Evolutionary conservation across 257 asterid genomes (phyloP), one percentile per base, ranked within the genome.

Genomic region (Penstemon davidsonii): DNA sequence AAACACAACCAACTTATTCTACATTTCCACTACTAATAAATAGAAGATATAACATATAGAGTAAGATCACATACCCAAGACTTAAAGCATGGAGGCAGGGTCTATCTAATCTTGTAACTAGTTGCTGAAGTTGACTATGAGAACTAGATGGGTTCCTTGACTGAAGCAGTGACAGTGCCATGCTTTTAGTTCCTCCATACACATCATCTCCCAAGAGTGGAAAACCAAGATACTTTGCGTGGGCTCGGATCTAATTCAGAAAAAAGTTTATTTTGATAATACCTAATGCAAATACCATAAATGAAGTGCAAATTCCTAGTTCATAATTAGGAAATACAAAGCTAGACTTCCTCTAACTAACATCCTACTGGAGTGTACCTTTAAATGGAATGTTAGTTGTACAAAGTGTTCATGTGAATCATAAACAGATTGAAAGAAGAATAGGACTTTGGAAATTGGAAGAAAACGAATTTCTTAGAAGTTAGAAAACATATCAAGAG

Each of bases 201-300:
- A 86, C 88, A 57, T 93, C 96, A 52, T 93, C 99, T 70, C 97
- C 99, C 87, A 93, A 37, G n/a, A 93, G 88, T 7, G 99, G 99
- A 62, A 85, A 67, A 52, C 97, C 96, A 7, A 90, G 81, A 82
- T 90, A 81, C 82, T 90, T 93, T 43, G 99, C 99, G 70, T 93
- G 99, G 62, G 97, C 99, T 62, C 96, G 95, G 56, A 86, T 88
- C 95, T 82, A 75, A 58, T 62, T 33, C 44, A 71, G 8, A 60
- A 52, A 62, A 8, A 6, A 58, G 18, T 59, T 7, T 43, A 37
- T 25, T 11, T 36, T 38, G 19, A 50, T 43, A 41, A 68, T 6
- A 15, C 8, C 42, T 18, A 9, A 11, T 39, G 57, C 8, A 18
- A 33, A 9, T 18, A 53, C 49, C 36, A 43, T 7, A 51, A 18